Percentiles rank a stretch among this genome's conserved stretches.
Evolutionary conservation across 1,284 basidiomycete genomes (phyloP).

Genomic region (Cryptococcus wingfieldii): DNA sequence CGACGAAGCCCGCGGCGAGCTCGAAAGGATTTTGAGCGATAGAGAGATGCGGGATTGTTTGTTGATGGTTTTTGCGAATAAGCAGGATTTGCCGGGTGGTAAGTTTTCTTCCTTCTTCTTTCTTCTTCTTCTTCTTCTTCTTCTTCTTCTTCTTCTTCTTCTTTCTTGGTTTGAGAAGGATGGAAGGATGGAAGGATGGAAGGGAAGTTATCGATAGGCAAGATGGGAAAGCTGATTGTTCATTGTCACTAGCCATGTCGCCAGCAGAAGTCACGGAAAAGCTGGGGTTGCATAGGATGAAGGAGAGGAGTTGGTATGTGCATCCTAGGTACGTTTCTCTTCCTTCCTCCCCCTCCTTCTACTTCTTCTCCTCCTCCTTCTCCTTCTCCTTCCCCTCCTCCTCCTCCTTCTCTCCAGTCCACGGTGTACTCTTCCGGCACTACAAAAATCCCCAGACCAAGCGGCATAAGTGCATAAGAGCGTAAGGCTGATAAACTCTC

Average conservation of each 20-base stretch:
- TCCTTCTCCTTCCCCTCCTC: too few species aligned
- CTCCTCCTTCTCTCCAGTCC: too few species aligned
- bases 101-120: conserved; percentile 31
- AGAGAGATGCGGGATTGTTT: conserved; percentile 98
- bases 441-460: too few species aligned
- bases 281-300: conserved; percentile 89
- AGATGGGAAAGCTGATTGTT: too few species aligned
- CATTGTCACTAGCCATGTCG: conserved; percentile 71
- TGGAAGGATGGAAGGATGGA: not conserved
- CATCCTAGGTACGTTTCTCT: conserved; percentile 74
- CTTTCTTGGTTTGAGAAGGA: not conserved
- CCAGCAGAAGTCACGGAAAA: conserved; percentile 99
- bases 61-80: conserved; percentile 97
- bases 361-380: too few species aligned
- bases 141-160: not conserved
- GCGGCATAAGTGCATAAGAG: too few species aligned
- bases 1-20: conserved; percentile 92
- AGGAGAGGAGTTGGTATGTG: conserved; percentile 97
- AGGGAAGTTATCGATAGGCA: too few species aligned
- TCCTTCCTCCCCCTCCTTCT: not conserved
- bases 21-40: conserved; percentile 94
- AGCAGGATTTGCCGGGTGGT: conserved; percentile 98
- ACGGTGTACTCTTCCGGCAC: too few species aligned
- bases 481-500: too few species aligned
- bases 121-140: too few species aligned